A percentile compares a stretch with the other conserved stretches of the same genome.
Conservation (phyloP, 164 flowering plant species). For the Vitis riparia region DNA sequence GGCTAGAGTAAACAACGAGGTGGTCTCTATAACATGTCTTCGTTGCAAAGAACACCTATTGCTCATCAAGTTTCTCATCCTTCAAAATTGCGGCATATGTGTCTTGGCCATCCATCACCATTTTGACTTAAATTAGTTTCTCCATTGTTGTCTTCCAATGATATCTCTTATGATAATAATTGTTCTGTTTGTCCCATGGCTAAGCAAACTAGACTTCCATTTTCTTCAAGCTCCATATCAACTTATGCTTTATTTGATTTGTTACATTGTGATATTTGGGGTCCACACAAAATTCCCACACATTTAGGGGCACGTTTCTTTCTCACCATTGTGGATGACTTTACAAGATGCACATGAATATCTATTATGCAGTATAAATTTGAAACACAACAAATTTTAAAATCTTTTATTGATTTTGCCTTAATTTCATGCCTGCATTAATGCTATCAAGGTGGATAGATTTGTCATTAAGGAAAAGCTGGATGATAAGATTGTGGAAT, state of each 20-base stretch:
- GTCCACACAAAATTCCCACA: conserved; percentile 2
- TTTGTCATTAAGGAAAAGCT: no score
- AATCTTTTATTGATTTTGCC: conserved; percentile 6
- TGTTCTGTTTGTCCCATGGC: conserved; percentile 11
- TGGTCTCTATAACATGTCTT: no score
- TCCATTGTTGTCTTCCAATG: neutral
- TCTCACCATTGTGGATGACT: conserved; percentile 8
- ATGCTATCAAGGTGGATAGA: no score
- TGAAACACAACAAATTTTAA: conserved; percentile 3
- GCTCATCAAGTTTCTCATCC: no score
- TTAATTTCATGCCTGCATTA: neutral
- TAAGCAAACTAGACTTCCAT: conserved; percentile 16
- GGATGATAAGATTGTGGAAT: no score
- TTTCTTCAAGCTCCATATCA: conserved; percentile 9
- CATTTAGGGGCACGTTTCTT: conserved; percentile 6
- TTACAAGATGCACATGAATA: neutral
- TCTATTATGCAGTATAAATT: conserved; percentile 12
- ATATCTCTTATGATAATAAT: neutral
- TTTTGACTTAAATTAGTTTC: conserved; percentile 5
- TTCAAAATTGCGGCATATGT: neutral
- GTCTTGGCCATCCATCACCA: conserved; percentile 15
- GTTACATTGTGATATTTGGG: neutral
- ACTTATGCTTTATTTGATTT: conserved; percentile 7
- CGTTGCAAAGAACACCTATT: no score
- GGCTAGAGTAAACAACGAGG: no score